A percentile compares a stretch with the other conserved stretches of the same genome.
Evolutionary conservation across 2,329 filamentous ascomycete genomes (phyloP).

Genomic region (Ophiostoma angusticollis): DNA sequence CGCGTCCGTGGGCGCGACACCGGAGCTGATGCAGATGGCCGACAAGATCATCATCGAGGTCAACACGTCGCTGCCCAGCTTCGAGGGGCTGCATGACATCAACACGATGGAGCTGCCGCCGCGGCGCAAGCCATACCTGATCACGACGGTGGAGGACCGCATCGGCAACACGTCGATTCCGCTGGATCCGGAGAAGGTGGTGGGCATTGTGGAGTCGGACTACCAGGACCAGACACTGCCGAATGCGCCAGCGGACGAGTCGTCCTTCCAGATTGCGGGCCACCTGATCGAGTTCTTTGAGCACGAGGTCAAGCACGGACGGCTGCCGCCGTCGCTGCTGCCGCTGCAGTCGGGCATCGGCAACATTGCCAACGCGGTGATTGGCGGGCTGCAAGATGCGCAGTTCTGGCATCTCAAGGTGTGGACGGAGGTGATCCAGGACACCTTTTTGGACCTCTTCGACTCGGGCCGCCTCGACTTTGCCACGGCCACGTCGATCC

Average conservation of each 20-base stretch:
- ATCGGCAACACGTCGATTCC: constrained; percentile 76
- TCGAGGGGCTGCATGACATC: constrained; percentile 84
- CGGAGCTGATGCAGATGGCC: constrained; percentile 79
- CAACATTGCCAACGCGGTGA: constrained; percentile 86
- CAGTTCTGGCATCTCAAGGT: constrained; percentile 82
- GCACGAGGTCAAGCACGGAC: constrained; percentile 68
- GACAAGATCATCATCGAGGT: constrained; percentile 92
- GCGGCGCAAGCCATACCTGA: constrained; percentile 67
- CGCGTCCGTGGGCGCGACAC: constrained; percentile 72
- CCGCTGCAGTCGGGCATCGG: constrained; percentile 63
- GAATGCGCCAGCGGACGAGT: constrained; percentile 64
- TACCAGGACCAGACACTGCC: constrained; percentile 64
- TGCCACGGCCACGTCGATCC: constrained; percentile 78
- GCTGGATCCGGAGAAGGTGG: constrained; percentile 67
- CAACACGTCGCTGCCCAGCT: constrained; percentile 73
- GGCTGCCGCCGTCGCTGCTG: constrained; percentile 58
- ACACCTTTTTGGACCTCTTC: constrained; percentile 86
- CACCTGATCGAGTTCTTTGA: constrained; percentile 75
- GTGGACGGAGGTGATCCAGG: constrained; percentile 88
- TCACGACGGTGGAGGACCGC: constrained; percentile 75
- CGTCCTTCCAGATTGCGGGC: constrained; percentile 57
- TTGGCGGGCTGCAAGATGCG: constrained; percentile 67
- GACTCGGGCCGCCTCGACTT: constrained; percentile 81
- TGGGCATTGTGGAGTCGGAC: constrained; percentile 74
- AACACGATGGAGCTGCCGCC: constrained; percentile 79